Conservation (phyloP, 192 early-diverging fungal species). For the Backusella psychrophila region DNA sequence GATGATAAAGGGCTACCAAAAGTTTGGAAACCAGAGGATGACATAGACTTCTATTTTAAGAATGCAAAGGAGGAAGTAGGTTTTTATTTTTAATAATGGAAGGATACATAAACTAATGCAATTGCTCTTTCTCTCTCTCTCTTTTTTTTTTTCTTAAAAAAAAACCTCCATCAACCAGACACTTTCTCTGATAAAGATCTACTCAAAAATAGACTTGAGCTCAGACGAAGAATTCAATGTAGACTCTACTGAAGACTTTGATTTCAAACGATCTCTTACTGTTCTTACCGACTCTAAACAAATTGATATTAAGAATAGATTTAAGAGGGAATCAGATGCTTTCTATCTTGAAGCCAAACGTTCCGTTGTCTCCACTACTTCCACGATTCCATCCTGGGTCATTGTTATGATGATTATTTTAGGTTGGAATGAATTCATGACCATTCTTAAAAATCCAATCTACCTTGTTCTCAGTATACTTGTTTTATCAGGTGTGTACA, state of each 20-base stretch:
- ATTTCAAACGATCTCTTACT: conserved; percentile 55
- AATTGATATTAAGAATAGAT: conserved; percentile 74
- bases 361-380: conserved; percentile 84
- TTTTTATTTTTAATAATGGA: not conserved
- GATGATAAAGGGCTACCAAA: conserved; percentile 90
- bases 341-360: conserved; percentile 97
- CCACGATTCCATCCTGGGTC: conserved; percentile 86
- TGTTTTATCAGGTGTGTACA: conserved; percentile 51
- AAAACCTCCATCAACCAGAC: conserved; percentile 1
- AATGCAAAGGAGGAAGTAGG: conserved; percentile 60
- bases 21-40: conserved; percentile 94
- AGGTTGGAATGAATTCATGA: conserved; percentile 96
- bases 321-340: conserved; percentile 87
- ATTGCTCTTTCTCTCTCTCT: not conserved
- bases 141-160: not conserved
- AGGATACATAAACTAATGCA: not conserved
- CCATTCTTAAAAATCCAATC: conserved; percentile 83
- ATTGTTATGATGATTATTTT: conserved; percentile 73
- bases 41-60: conserved; percentile 87
- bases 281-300: conserved; percentile 59
- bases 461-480: conserved; percentile 61
- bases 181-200: conserved; percentile 68
- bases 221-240: conserved; percentile 33
- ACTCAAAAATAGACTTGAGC: conserved; percentile 71
- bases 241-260: conserved; percentile 52